These are phyloP conservation scores for Dictyostelium capitatum DNA, from an alignment of 78 protist species.

Conservation along the genomic window DNA sequence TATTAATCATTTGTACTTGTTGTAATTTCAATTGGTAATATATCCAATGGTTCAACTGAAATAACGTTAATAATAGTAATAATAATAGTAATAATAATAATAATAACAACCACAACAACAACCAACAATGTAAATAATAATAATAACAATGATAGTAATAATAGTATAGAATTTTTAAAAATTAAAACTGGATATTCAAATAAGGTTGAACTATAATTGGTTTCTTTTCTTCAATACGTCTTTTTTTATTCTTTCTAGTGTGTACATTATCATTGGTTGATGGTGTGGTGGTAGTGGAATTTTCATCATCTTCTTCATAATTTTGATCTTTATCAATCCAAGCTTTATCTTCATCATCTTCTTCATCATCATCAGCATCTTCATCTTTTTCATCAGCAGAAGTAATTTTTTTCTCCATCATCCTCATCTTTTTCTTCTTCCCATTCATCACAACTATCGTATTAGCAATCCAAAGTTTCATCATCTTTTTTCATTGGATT, in stretches of 20 bases:
- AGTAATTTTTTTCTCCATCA: slow-evolving; percentile 4
- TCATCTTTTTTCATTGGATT: slow-evolving; percentile 47
- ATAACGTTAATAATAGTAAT: too few relatives aligned
- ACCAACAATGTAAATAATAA: too few relatives aligned
- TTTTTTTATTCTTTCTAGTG: slow-evolving; percentile 33
- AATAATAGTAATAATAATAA: too few relatives aligned
- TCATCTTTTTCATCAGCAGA: slow-evolving; percentile 40
- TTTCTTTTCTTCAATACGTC: slow-evolving; percentile 28
- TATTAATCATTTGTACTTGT: not conserved
- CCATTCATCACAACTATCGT: slow-evolving; percentile 76
- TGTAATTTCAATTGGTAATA: not conserved
- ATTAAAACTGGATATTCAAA: not conserved
- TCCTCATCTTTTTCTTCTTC: slow-evolving; percentile 54
- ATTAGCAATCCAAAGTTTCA: slow-evolving; percentile 15
- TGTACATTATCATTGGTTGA: not conserved
- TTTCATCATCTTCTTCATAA: slow-evolving; percentile 18
- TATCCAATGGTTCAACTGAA: slow-evolving; percentile 44
- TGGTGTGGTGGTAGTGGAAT: not conserved
- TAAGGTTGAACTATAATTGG: slow-evolving; percentile 32
- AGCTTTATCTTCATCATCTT: slow-evolving; percentile 34
- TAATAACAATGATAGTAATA: too few relatives aligned
- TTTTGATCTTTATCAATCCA: slow-evolving; percentile 32
- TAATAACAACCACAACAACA: too few relatives aligned
- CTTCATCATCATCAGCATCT: slow-evolving; percentile 24
- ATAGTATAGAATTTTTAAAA: too few relatives aligned